phyloP scores from a whole-genome alignment of 805 yeast species.

The Candida bentonensis region DNA sequence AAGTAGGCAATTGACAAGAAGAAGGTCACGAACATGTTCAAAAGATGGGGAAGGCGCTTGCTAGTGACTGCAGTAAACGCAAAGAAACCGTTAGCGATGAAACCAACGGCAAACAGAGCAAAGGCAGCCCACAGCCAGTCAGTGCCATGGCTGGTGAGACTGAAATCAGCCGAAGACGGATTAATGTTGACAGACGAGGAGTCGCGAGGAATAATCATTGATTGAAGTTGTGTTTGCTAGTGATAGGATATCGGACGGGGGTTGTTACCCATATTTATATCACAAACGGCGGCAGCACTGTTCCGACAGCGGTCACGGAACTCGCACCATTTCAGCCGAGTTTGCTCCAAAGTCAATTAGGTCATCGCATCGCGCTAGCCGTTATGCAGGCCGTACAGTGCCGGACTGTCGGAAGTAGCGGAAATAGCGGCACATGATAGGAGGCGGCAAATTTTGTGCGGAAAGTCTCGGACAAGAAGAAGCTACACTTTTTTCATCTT shows the following conservation, averaged over 20 bases:
- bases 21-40: slow-evolving; percentile 25
- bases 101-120: slow-evolving; percentile 29
- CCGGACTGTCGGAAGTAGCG: too few relatives aligned
- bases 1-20: slow-evolving; percentile 36
- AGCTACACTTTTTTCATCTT: too few relatives aligned
- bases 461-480: too few relatives aligned
- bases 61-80: slow-evolving; percentile 11
- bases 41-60: slow-evolving; percentile 19
- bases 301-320: too few relatives aligned
- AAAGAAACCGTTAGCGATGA: slow-evolving; percentile 11
- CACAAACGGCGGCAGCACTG: too few relatives aligned
- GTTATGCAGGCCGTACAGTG: too few relatives aligned
- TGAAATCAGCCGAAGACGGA: slow-evolving; percentile 34
- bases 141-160: slow-evolving; percentile 43
- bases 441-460: too few relatives aligned
- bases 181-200: slow-evolving; percentile 22
- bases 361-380: too few relatives aligned
- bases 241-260: background rate
- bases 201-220: slow-evolving; percentile 14
- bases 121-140: slow-evolving; percentile 59
- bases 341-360: too few relatives aligned
- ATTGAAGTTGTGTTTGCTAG: background rate
- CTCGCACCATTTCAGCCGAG: too few relatives aligned
- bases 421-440: too few relatives aligned
- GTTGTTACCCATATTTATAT: too few relatives aligned